A percentile compares a stretch with the other conserved stretches of the same genome.
phyloP scores from a whole-genome alignment of 768 basidiomycete species.

The Russula lepida region DNA sequence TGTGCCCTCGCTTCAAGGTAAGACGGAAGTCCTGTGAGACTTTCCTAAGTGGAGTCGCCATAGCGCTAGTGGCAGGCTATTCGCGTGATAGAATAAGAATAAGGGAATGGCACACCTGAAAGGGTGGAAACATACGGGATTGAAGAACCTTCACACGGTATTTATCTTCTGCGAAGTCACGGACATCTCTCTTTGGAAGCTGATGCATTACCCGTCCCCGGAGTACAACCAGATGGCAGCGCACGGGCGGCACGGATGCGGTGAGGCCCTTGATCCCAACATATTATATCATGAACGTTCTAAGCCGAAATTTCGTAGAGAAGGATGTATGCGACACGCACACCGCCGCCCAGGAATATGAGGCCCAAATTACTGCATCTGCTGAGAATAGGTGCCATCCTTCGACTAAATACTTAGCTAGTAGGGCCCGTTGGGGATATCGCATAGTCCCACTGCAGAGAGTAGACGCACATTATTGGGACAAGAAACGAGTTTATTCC shows the following conservation, averaged over 20 bases:
- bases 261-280: background rate
- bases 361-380: background rate
- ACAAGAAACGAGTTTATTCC: background rate
- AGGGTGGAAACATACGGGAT: background rate
- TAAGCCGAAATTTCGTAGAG: background rate
- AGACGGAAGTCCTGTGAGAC: background rate
- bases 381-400: background rate
- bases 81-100: background rate
- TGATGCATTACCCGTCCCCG: background rate
- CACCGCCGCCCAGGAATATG: background rate
- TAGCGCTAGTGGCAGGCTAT: background rate
- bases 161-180: background rate
- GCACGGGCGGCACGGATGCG: background rate
- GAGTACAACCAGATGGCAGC: background rate
- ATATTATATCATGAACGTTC: too few species aligned
- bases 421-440: background rate
- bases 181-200: background rate
- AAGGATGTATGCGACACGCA: background rate
- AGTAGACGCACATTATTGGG: background rate
- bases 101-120: background rate
- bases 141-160: background rate
- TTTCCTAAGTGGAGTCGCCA: conserved; percentile 5
- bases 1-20: background rate
- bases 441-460: background rate
- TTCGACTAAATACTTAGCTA: background rate